Base-by-base conservation (phyloP, 805 yeast genomes). In the Yarrowia deformans region DNA sequence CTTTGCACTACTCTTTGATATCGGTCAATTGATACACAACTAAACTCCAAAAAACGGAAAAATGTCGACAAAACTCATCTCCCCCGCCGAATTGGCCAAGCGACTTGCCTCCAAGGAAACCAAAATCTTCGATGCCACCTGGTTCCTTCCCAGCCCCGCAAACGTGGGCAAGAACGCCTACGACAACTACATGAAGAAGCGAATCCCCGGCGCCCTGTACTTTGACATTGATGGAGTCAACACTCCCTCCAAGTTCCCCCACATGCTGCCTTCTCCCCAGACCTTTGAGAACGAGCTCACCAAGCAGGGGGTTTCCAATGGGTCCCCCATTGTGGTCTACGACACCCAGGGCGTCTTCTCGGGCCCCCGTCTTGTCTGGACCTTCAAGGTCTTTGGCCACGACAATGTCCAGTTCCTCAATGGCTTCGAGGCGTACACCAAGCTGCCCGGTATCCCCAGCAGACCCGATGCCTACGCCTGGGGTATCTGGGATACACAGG, bases 291-390 rank as follows among this genome's bases (percentile, higher is more conserved):
- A 74, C 6, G 83, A 85, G 7, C 74, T 79, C 73, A 69, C 75
- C 58, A 48, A 69, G 23, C 72, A 77, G 66, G 81, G 81, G 0
- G 52, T 80, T 23, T 45, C 55, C 29, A 70, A 69, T 16, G 79
- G 81, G 63, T 95, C 93, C 72, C 79, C 81, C 14, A 76, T 95
- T 48, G 89, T 95, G 12, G 86, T 95, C 13, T 95, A 95, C 77
- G 99, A 95, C 78, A 87, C 88, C 72, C 84, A 84, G 61, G 97
- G 97, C 1, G 88, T 90, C 71, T 92, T 94, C 77, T 88, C 97
- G 50, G 87, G 93, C 1, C 97, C 98, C 46, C 84, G 99, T 72
- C 96, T 90, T 18, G 93, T 93, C 0, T 95, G 98, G 97, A 91
- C 93, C 73, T 84, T 95, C 74, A 84, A 87, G 45, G 81, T 90